Percentiles rank a stretch among this genome's conserved stretches.
Conservation (phyloP, 202 grass and related monocot species). For the Dendrocalamus latiflorus region DNA sequence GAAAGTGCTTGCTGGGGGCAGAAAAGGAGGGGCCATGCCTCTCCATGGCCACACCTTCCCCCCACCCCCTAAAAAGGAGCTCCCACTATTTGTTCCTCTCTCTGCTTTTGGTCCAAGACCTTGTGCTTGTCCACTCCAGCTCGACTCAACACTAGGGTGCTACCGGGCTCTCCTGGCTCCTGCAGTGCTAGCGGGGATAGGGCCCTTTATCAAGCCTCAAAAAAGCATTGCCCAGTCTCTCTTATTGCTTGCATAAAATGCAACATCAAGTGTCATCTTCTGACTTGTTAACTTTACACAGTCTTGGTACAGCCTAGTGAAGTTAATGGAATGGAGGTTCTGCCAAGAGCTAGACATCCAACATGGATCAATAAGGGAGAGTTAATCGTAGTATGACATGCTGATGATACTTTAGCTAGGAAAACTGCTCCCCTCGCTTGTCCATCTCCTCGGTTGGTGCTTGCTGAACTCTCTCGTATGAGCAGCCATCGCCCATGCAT, state of each 20-base stretch:
- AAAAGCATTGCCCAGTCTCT: neutral
- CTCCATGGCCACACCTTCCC: constrained; percentile 25
- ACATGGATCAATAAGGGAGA: neutral
- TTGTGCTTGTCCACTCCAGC: constrained; percentile 17
- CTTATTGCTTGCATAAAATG: neutral
- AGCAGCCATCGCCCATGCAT: neutral
- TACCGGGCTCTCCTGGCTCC: no score
- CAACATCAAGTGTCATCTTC: neutral
- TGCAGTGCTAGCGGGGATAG: neutral
- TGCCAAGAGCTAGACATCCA: neutral
- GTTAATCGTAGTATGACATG: neutral
- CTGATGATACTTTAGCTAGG: neutral
- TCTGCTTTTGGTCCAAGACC: constrained; percentile 44
- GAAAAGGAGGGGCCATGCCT: constrained; percentile 33
- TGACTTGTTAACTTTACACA: neutral
- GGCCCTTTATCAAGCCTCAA: neutral
- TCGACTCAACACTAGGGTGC: neutral
- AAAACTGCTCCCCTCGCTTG: neutral
- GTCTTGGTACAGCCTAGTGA: neutral
- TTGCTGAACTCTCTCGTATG: neutral
- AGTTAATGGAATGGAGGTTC: neutral
- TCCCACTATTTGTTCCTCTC: constrained; percentile 61
- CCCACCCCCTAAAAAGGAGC: constrained; percentile 72
- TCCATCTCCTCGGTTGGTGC: neutral
- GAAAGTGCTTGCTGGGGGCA: constrained; percentile 26